Percentiles rank a stretch among this genome's conserved stretches.
Evolutionary conservation across 31 red algal species (phyloP).

Genomic region (Odonthalia washingtoniensis): DNA sequence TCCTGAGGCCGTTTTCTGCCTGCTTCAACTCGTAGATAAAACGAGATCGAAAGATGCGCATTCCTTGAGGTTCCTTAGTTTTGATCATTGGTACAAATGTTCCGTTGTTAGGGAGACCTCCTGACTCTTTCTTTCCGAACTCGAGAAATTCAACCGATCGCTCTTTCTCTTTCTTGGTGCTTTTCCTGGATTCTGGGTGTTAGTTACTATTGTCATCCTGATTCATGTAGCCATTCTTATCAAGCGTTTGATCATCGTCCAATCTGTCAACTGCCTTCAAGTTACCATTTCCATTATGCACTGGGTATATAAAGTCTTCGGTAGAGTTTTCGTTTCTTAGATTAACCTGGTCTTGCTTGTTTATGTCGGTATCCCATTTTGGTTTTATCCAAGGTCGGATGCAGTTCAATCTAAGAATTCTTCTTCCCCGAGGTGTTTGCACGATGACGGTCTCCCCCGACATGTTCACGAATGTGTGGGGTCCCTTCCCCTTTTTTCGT

Average conservation of each 20-base stretch:
- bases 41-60: too few relatives aligned
- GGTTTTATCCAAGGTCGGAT: neutral
- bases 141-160: too few relatives aligned
- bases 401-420: constrained; percentile 20
- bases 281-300: neutral
- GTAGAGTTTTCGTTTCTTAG: neutral
- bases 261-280: neutral
- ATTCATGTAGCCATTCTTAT: too few relatives aligned
- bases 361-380: neutral
- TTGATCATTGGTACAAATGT: too few relatives aligned
- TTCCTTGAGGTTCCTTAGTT: too few relatives aligned
- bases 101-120: too few relatives aligned
- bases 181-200: too few relatives aligned
- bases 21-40: too few relatives aligned
- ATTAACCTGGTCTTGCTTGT: neutral
- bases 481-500: neutral
- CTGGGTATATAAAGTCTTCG: neutral
- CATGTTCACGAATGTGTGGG: neutral
- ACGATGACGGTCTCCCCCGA: neutral
- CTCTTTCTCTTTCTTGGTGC: too few relatives aligned
- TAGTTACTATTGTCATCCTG: too few relatives aligned
- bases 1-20: too few relatives aligned
- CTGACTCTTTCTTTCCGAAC: too few relatives aligned
- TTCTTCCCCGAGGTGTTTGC: neutral
- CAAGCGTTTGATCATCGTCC: neutral